A percentile compares a stretch with the other conserved stretches of the same genome.
Conservation (phyloP, 2,329 filamentous ascomycete genomes). For the Lachnellula hyalina region DNA sequence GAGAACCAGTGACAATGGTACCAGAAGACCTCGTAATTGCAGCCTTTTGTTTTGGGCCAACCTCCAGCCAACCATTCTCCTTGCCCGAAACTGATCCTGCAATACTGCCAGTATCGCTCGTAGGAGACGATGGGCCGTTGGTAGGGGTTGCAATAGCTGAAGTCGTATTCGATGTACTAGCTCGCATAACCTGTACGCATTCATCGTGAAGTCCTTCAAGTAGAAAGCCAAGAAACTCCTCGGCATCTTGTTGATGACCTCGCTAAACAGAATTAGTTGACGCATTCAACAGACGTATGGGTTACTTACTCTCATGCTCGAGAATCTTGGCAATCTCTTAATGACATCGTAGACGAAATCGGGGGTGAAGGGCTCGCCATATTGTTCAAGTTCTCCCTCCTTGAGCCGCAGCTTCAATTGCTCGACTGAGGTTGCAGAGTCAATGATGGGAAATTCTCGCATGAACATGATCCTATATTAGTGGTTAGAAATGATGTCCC, state of each 20-base stretch:
- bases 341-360: conserved; percentile 96
- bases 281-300: conserved; percentile 1
- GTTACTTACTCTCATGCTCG: conserved; percentile 75
- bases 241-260: conserved; percentile 94
- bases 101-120: conserved; percentile 34
- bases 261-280: conserved; percentile 48
- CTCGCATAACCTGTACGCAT: conserved; percentile 68
- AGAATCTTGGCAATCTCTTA: conserved; percentile 77
- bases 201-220: conserved; percentile 92
- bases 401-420: conserved; percentile 71
- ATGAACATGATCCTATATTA: conserved; percentile 81
- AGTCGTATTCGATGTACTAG: conserved; percentile 27
- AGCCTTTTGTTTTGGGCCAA: conserved; percentile 84
- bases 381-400: conserved; percentile 78
- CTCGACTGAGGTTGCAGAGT: conserved; percentile 69
- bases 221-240: conserved; percentile 92
- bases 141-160: conserved; percentile 41
- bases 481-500: conserved; percentile 1
- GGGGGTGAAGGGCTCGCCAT: conserved; percentile 85
- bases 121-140: conserved; percentile 37
- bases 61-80: conserved; percentile 82
- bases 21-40: conserved; percentile 84
- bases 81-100: conserved; percentile 34
- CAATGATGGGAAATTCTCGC: conserved; percentile 82
- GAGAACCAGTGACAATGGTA: conserved; percentile 66